Percentiles rank a stretch among this genome's conserved stretches.
phyloP scores from a whole-genome alignment of 768 basidiomycete genomes.

The Suillus subalutaceus region DNA sequence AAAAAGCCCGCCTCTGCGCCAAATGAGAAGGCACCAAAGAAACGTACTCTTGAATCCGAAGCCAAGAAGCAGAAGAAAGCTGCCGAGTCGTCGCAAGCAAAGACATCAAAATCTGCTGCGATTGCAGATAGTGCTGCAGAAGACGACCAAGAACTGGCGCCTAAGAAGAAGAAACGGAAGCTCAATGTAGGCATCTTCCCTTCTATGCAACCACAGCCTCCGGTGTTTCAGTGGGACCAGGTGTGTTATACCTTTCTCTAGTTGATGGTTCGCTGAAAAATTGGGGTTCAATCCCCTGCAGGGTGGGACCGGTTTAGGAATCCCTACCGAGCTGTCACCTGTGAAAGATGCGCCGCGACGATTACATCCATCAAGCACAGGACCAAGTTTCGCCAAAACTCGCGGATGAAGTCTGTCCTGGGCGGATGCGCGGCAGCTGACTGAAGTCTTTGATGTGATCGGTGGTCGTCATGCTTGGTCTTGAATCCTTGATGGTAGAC shows the following conservation, averaged over 20 bases:
- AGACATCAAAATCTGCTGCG: conserved; percentile 18
- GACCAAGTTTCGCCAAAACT: conserved; percentile 10
- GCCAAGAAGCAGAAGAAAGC: conserved; percentile 23
- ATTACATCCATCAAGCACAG: conserved; percentile 30
- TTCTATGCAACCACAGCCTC: conserved; percentile 28
- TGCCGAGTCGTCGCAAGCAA: conserved; percentile 20
- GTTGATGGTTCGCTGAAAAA: conserved; percentile 6
- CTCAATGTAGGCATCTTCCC: conserved; percentile 55
- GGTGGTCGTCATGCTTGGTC: not conserved
- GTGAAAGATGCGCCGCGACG: conserved; percentile 60
- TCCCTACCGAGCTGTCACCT: conserved; percentile 69
- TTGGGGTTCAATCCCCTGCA: conserved; percentile 22
- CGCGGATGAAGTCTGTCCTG: conserved; percentile 4
- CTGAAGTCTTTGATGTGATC: not conserved
- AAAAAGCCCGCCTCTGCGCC: conserved; percentile 25
- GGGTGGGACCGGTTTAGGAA: conserved; percentile 51
- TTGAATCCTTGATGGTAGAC: not conserved
- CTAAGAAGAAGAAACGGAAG: conserved; percentile 72
- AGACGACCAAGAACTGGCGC: conserved; percentile 31
- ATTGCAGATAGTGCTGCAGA: conserved; percentile 20
- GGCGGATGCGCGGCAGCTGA: no score
- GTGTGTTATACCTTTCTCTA: conserved; percentile 28
- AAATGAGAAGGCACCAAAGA: conserved; percentile 19
- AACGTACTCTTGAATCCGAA: conserved; percentile 21
- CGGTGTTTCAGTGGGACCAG: conserved; percentile 49